Evolutionary conservation across 2,329 filamentous ascomycete species (phyloP).

Genomic region (Aspergillus sp.): DNA sequence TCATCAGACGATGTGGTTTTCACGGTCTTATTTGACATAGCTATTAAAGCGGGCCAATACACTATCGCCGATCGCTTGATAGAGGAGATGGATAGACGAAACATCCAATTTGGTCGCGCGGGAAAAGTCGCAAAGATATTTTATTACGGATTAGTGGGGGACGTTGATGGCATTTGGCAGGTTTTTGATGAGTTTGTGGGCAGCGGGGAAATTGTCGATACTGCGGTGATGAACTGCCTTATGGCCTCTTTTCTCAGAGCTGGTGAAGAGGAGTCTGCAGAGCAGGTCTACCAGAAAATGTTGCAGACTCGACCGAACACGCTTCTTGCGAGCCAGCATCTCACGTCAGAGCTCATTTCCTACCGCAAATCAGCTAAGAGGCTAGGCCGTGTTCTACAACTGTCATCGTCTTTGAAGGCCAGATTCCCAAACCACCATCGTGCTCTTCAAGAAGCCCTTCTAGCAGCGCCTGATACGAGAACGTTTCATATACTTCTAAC

Average conservation of each 20-base stretch:
- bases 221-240: slow-evolving; percentile 80
- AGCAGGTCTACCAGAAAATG: slow-evolving; percentile 83
- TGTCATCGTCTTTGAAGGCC: slow-evolving; percentile 43
- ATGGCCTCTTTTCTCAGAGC: slow-evolving; percentile 75
- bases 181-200: slow-evolving; percentile 83
- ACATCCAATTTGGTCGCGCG: slow-evolving; percentile 70
- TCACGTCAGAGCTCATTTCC: slow-evolving; percentile 35
- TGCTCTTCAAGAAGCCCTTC: slow-evolving; percentile 63
- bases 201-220: slow-evolving; percentile 84
- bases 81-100: slow-evolving; percentile 72
- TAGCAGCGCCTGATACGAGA: slow-evolving; percentile 70
- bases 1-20: slow-evolving; percentile 77
- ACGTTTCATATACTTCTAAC: slow-evolving; percentile 80
- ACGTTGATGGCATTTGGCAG: slow-evolving; percentile 71
- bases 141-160: slow-evolving; percentile 73
- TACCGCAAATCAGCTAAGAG: slow-evolving; percentile 41
- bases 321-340: slow-evolving; percentile 20
- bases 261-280: slow-evolving; percentile 73
- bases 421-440: slow-evolving; percentile 57
- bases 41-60: slow-evolving; percentile 82
- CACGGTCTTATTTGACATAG: slow-evolving; percentile 87
- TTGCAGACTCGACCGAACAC: slow-evolving; percentile 56
- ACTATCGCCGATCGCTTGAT: slow-evolving; percentile 80
- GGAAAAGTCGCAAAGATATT: slow-evolving; percentile 81
- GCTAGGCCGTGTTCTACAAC: slow-evolving; percentile 50